Conservation (phyloP, 139 green algal species). For the Asterochloris sp. region DNA sequence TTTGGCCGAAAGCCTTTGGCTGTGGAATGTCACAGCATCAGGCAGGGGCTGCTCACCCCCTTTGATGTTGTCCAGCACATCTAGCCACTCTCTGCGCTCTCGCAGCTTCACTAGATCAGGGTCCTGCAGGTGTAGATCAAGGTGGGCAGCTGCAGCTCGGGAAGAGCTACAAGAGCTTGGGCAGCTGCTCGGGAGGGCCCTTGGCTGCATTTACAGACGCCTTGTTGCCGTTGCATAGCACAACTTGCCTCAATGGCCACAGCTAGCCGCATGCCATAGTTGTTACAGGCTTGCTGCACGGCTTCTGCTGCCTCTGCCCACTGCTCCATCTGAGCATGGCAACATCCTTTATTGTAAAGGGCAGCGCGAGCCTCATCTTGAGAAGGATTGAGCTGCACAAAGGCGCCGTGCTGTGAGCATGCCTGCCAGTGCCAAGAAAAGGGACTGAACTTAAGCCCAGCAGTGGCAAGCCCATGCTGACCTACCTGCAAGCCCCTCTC, state of each 20-base stretch:
- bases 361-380: conserved; percentile 84
- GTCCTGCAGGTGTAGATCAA: conserved; percentile 46
- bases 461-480: conserved; percentile 21
- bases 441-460: conserved; percentile 57
- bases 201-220: not conserved
- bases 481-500: conserved; percentile 57
- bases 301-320: conserved; percentile 71
- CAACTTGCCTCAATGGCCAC: conserved; percentile 69
- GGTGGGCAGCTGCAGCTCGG: not conserved
- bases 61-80: conserved; percentile 54
- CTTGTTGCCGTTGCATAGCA: not conserved
- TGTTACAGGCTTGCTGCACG: conserved; percentile 72
- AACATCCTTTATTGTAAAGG: conserved; percentile 91
- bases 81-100: conserved; percentile 82
- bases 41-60: conserved; percentile 30
- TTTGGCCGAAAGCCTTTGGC: not conserved
- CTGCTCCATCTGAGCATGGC: conserved; percentile 66
- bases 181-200: not conserved
- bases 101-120: conserved; percentile 73
- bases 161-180: not conserved
- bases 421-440: too few relatives aligned
- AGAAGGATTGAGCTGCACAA: conserved; percentile 62
- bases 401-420: conserved; percentile 20
- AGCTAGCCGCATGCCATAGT: conserved; percentile 75
- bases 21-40: conserved; percentile 37